Base-by-base conservation (phyloP, 1,284 basidiomycete species). In the Pholiota adiposa region DNA sequence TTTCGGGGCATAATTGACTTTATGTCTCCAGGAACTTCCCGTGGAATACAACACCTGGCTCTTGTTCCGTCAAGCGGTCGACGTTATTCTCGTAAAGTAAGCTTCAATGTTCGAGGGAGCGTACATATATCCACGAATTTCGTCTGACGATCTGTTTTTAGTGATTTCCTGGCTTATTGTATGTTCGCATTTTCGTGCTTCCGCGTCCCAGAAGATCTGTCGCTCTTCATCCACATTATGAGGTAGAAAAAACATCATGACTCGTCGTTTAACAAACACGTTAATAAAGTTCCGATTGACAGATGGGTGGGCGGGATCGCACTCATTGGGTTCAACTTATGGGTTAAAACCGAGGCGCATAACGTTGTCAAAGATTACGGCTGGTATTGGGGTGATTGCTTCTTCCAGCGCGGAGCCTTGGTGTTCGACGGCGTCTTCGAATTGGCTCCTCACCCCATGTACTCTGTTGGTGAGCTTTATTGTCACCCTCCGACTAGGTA, bases 351-450 rank as follows among this genome's bases (percentile, higher is more conserved):
- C 12, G 97, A 99, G 70, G 97, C 97, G 0, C 97, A 99, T 74
- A 85, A 94, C 51, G 94, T 99, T 54, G 96, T 99, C 63, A 98
- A 97, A 66, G 89, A 92, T 65, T 92, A 91, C 63, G 92, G 91
- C 9, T 94, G 94, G 95, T 99, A 99, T 76, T 98, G 97, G 97
- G 97, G 97, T 18, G 97, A 99, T 71, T 93, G 93, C 52, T 99
- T 99, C 80, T 99, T 98, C 83, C 90, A 92, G 71, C 87, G 91
- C 19, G 91, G 91, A 52, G 91, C 90, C 52, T 82, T 99, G 21
- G 92, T 98, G 4, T 99, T 99, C 72, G 96, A 99, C 72, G 97
- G 97, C 7, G 97, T 99, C 7, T 98, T 98, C 70, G 96, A 98
- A 72, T 82, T 94, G 51, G 91, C 92, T 3, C 93, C 91, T 0